phyloP scores from a whole-genome alignment of 257 asterid species.

The Solanum bulbocastanum region DNA sequence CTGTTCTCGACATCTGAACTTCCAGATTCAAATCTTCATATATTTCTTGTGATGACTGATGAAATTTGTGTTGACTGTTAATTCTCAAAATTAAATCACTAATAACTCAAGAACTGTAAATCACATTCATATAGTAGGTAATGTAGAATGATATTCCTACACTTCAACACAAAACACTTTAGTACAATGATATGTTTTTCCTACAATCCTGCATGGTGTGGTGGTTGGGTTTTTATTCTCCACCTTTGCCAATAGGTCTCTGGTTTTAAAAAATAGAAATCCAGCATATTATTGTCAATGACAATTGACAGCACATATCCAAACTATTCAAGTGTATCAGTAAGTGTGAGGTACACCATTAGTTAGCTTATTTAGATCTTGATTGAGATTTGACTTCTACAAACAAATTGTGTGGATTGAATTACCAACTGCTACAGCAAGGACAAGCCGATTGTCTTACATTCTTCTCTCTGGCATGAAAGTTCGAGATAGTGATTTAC shows the following conservation, averaged over 20 bases:
- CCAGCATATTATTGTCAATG: not conserved
- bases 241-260: not conserved
- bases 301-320: not conserved
- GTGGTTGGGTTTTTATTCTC: not conserved
- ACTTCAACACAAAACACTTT: not conserved
- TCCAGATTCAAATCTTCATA: not conserved
- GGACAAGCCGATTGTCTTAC: not conserved
- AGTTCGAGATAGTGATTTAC: not conserved
- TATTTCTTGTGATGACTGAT: not conserved
- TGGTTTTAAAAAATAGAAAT: not conserved
- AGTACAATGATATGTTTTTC: not conserved
- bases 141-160: not conserved
- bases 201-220: not conserved
- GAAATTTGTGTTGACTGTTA: not conserved
- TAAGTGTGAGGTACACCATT: not conserved
- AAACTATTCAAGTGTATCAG: not conserved
- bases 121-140: not conserved
- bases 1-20: not conserved
- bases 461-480: not conserved
- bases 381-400: not conserved
- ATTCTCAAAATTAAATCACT: not conserved
- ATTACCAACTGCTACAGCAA: not conserved
- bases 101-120: not conserved
- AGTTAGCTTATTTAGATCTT: not conserved
- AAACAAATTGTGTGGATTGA: not conserved